Percentiles rank a stretch among this genome's conserved stretches.
These are phyloP conservation scores for Penicillium psychrosexuale DNA, from an alignment of 2,329 filamentous ascomycete genomes.

Conservation along the genomic window DNA sequence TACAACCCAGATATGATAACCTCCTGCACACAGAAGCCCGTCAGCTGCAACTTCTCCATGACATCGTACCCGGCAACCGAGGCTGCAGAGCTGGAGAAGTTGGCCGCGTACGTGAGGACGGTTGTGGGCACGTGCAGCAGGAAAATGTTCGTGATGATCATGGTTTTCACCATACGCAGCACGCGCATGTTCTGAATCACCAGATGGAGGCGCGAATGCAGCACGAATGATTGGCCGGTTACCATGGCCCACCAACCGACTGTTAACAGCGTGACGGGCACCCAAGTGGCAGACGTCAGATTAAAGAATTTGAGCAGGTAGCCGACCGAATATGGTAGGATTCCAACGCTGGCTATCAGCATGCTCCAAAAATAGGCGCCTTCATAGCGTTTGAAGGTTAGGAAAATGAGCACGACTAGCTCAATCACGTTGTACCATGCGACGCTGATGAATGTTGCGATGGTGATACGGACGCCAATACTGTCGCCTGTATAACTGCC, in stretches of 20 bases:
- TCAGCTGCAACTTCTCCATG: conserved; percentile 41
- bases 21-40: conserved; percentile 44
- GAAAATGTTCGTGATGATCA: conserved; percentile 56
- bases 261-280: conserved; percentile 38
- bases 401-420: conserved; percentile 46
- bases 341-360: conserved; percentile 43
- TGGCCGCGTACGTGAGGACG: conserved; percentile 50
- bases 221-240: conserved; percentile 57
- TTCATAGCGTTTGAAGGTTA: conserved; percentile 48
- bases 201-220: conserved; percentile 60
- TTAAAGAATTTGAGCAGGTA: conserved; percentile 29
- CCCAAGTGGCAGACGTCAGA: conserved; percentile 22
- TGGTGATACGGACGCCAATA: conserved; percentile 27
- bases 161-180: conserved; percentile 49
- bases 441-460: conserved; percentile 28
- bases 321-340: conserved; percentile 43
- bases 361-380: conserved; percentile 53
- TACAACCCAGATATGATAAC: conserved; percentile 48
- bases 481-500: conserved; percentile 27
- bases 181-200: conserved; percentile 49
- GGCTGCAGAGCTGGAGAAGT: conserved; percentile 16
- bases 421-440: conserved; percentile 41
- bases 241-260: conserved; percentile 58
- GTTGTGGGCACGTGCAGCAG: conserved; percentile 53
- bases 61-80: conserved; percentile 25